Evolutionary conservation across 2,329 filamentous ascomycete genomes (phyloP), one percentile per base, ranked within the genome.

Genomic region (Aspergillus ochraceus): DNA sequence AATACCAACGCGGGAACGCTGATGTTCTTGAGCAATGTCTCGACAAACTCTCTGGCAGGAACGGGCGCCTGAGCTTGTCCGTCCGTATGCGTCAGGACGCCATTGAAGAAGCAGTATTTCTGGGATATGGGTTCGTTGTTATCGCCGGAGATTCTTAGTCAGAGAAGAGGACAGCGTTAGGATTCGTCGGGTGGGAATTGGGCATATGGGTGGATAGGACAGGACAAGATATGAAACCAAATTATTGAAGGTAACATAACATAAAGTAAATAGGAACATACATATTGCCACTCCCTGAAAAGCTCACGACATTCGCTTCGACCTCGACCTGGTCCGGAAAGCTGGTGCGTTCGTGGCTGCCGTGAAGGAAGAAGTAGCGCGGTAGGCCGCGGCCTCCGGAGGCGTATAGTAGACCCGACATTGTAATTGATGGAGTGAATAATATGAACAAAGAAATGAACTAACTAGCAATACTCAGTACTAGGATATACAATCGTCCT

Each of bases 301-400:
- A 54, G 26, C 53, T 29, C 3, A 39, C 22, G 5, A 58, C 51
- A n/a, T 54, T 49, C 2, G 39, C 56, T 51, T 58, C 56, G 11
- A 58, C 29, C 14, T n/a, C 20, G 17, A 36, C 32, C 8, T 58
- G 19, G 12, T 46, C 24, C 19, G 45, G 51, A 8, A 42, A 36
- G 29, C 19, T 12, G 17, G 36, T 6, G 12, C 22, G 50, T 9
- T 46, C 29, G 19, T 58, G 46, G 8, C 36, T 49, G 3, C 56
- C 56, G 30, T 58, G 56, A 5, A 54, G 32, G n/a, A 58, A 58
- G 17, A 54, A n/a, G 20, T 58, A 58, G 10, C 56, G 56, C 45
- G 52, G 20, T n/a, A 45, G 49, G 12, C 56, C 56, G 54, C 53
- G 11, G 45, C 56, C 22, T 42, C 55, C 55, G 2, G 55, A 57